Percentiles rank a stretch among this genome's conserved stretches.
Conservation (phyloP, 192 early-diverging fungal genomes). For the Coemansia sp. region DNA sequence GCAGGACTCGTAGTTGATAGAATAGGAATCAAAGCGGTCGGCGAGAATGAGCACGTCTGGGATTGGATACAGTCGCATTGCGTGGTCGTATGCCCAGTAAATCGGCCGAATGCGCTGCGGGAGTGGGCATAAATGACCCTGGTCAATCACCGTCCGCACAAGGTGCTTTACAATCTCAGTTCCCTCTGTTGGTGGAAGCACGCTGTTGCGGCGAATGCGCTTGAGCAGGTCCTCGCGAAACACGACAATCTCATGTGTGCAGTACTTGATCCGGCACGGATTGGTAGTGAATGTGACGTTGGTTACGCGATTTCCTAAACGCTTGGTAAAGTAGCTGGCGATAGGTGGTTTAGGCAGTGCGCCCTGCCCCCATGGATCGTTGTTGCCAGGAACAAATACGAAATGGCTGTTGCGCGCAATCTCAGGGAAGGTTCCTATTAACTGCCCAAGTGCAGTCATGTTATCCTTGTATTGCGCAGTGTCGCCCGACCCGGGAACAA, state of each 20-base stretch:
- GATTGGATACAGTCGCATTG: slow-evolving; percentile 81
- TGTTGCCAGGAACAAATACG: slow-evolving; percentile 86
- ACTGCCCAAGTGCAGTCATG: slow-evolving; percentile 39
- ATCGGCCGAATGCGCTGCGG: slow-evolving; percentile 73
- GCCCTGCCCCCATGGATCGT: slow-evolving; percentile 76
- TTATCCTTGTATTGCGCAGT: slow-evolving; percentile 59
- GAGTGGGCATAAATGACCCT: slow-evolving; percentile 81
- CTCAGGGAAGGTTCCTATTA: slow-evolving; percentile 35
- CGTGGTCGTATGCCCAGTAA: slow-evolving; percentile 80
- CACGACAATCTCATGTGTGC: slow-evolving; percentile 86
- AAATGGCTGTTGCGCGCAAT: slow-evolving; percentile 59
- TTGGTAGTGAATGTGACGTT: slow-evolving; percentile 72
- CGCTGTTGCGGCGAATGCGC: slow-evolving; percentile 71
- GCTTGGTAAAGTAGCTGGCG: slow-evolving; percentile 65
- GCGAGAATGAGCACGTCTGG: slow-evolving; percentile 85
- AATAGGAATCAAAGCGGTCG: slow-evolving; percentile 80
- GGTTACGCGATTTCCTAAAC: slow-evolving; percentile 58
- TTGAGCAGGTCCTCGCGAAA: slow-evolving; percentile 84
- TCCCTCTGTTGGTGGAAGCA: slow-evolving; percentile 59
- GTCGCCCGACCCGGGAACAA: slow-evolving; percentile 61
- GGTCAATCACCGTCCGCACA: slow-evolving; percentile 77
- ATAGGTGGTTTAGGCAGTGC: slow-evolving; percentile 73
- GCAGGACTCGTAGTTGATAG: slow-evolving; percentile 70
- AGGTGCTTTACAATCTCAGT: slow-evolving; percentile 53
- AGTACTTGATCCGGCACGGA: slow-evolving; percentile 88